phyloP scores from a whole-genome alignment of 208 protist species.

The Trypanosoma scelopori region DNA sequence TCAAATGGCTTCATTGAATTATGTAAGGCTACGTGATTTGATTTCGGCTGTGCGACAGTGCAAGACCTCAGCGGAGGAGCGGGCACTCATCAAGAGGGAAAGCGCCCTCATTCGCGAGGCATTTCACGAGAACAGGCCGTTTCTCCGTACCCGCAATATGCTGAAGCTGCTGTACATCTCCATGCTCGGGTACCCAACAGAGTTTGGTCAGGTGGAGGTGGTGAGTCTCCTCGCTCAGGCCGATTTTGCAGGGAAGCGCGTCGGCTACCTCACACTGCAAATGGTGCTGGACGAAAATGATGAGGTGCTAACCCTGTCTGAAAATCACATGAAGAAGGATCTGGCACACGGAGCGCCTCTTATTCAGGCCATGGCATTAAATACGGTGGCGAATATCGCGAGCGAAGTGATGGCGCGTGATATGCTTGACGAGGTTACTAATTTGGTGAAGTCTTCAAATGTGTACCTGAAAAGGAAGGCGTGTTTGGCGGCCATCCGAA shows the following conservation, averaged over 20 bases:
- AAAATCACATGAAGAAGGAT: slow-evolving; percentile 97
- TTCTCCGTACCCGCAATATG: slow-evolving; percentile 97
- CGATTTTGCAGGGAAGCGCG: slow-evolving; percentile 97
- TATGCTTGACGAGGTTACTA: slow-evolving; percentile 92
- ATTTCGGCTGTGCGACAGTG: slow-evolving; percentile 96
- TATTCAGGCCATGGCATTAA: slow-evolving; percentile 95
- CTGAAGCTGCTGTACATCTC: slow-evolving; percentile 99
- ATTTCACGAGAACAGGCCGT: slow-evolving; percentile 92
- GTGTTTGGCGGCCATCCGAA: slow-evolving; percentile 78
- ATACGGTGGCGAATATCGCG: slow-evolving; percentile 97
- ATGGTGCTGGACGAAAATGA: slow-evolving; percentile 97
- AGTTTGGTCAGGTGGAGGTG: slow-evolving; percentile 99
- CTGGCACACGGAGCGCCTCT: slow-evolving; percentile 84
- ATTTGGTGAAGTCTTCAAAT: slow-evolving; percentile 84
- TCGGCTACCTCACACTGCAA: slow-evolving; percentile 97
- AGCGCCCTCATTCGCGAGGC: slow-evolving; percentile 94
- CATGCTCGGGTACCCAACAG: slow-evolving; percentile 99
- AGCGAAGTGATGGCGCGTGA: slow-evolving; percentile 96
- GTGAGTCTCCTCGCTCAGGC: slow-evolving; percentile 96
- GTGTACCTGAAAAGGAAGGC: slow-evolving; percentile 96
- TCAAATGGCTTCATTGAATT: slow-evolving; percentile 77
- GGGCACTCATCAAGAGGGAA: slow-evolving; percentile 95
- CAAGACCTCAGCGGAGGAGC: slow-evolving; percentile 97
- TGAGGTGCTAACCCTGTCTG: slow-evolving; percentile 98
- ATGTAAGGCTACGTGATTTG: slow-evolving; percentile 92